These are phyloP conservation scores for Xerocomus brunneocitrinus DNA, from an alignment of 768 basidiomycete species.

Conservation along the genomic window DNA sequence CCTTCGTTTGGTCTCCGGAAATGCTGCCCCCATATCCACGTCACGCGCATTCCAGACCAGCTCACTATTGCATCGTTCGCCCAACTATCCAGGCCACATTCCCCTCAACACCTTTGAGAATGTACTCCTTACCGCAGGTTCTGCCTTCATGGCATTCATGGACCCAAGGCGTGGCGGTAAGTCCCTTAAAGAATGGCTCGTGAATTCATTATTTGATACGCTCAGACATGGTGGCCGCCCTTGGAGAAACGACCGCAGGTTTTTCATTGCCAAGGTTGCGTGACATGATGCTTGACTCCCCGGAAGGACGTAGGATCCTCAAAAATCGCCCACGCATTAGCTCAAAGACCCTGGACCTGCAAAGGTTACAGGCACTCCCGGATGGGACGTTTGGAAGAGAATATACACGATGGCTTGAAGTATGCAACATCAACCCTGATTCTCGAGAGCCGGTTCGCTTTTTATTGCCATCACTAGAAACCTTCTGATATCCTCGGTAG, in stretches of 20 bases:
- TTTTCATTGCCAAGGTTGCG: constrained; percentile 70
- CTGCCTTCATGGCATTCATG: constrained; percentile 73
- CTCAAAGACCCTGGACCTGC: constrained; percentile 69
- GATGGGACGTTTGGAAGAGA: constrained; percentile 82
- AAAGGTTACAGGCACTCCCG: constrained; percentile 57
- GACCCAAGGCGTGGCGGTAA: constrained; percentile 83
- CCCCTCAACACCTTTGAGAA: constrained; percentile 81
- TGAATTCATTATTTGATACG: background rate
- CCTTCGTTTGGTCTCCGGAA: background rate
- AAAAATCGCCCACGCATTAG: constrained; percentile 81
- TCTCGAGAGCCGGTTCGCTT: constrained; percentile 78
- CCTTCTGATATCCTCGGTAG: constrained; percentile 36
- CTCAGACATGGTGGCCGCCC: constrained; percentile 92
- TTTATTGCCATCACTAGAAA: background rate
- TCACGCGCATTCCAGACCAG: constrained; percentile 15
- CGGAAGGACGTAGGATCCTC: constrained; percentile 82
- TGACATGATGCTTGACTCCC: constrained; percentile 68
- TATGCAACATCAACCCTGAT: constrained; percentile 88
- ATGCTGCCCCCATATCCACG: background rate
- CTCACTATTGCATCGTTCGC: constrained; percentile 13
- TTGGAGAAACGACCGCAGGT: constrained; percentile 90
- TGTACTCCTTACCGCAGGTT: constrained; percentile 79
- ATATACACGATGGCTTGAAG: constrained; percentile 86
- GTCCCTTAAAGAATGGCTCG: constrained; percentile 19
- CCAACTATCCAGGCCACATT: constrained; percentile 76